These are phyloP conservation scores for Aspergillus mulundensis DNA, from an alignment of 495 filamentous ascomycete genomes.

Conservation along the genomic window DNA sequence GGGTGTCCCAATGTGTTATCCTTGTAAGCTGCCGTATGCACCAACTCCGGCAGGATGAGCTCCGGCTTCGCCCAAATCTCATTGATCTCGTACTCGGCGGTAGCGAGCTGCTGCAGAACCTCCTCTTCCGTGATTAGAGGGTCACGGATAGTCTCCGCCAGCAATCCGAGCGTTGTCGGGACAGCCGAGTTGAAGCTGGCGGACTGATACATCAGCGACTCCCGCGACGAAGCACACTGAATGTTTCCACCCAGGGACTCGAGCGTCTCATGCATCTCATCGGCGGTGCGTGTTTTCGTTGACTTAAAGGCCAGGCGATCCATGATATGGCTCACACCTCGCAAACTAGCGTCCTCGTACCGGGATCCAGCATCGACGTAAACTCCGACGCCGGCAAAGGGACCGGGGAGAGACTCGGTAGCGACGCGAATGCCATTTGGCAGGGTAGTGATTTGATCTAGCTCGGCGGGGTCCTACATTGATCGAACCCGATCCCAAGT, in stretches of 20 bases:
- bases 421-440: constrained; percentile 93
- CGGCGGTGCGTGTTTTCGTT: constrained; percentile 64
- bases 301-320: constrained; percentile 97
- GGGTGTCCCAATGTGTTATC: constrained; percentile 95
- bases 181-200: constrained; percentile 96
- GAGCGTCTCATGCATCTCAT: constrained; percentile 81
- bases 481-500: constrained; percentile 4
- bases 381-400: constrained; percentile 92
- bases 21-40: constrained; percentile 92
- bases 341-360: constrained; percentile 80
- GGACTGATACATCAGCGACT: constrained; percentile 98
- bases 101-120: constrained; percentile 78
- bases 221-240: constrained; percentile 90
- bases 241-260: constrained; percentile 91
- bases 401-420: constrained; percentile 90
- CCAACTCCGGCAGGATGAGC: constrained; percentile 89
- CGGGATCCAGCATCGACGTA: constrained; percentile 96
- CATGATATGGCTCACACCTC: constrained; percentile 93
- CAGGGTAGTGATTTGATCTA: constrained; percentile 84
- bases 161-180: constrained; percentile 71
- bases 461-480: constrained; percentile 75
- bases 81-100: constrained; percentile 88
- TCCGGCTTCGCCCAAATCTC: constrained; percentile 99
- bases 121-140: constrained; percentile 88
- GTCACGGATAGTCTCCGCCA: constrained; percentile 92